Conservation (phyloP, 1,139 yeast genomes). For the Debaryomyces singareniensis region DNA sequence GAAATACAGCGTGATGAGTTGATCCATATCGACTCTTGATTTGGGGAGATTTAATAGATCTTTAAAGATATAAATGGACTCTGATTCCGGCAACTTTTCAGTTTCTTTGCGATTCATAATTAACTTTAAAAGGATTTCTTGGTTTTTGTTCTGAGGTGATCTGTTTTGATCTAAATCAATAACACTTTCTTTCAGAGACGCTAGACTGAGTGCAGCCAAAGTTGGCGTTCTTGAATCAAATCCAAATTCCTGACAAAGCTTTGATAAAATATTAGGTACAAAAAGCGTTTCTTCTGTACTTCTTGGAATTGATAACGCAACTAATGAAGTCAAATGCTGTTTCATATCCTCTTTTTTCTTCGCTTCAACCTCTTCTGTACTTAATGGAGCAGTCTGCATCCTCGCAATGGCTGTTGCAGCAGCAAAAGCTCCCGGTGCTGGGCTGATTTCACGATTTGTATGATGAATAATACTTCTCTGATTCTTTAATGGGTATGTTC, state of each 20-base stretch:
- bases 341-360: conserved; percentile 35
- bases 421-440: conserved; percentile 72
- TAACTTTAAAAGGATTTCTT: conserved; percentile 9
- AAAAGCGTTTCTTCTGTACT: conserved; percentile 72
- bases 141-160: conserved; percentile 9
- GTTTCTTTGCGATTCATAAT: conserved; percentile 27
- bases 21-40: conserved; percentile 50
- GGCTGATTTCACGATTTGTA: conserved; percentile 42
- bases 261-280: conserved; percentile 63
- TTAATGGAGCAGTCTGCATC: conserved; percentile 32
- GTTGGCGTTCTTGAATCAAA: conserved; percentile 63
- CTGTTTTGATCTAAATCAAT: conserved; percentile 9
- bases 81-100: conserved; percentile 20
- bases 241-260: conserved; percentile 63
- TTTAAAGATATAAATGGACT: conserved; percentile 38
- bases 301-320: conserved; percentile 69
- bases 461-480: conserved; percentile 4
- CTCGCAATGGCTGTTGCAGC: conserved; percentile 66
- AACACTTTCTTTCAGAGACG: conserved; percentile 52
- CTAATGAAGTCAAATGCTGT: conserved; percentile 55
- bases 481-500: conserved; percentile 4
- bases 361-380: conserved; percentile 14
- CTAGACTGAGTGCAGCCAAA: conserved; percentile 62
- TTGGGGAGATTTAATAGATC: conserved; percentile 44
- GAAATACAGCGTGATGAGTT: conserved; percentile 55